Base-by-base conservation (phyloP, 495 filamentous ascomycete species). In the Cercophora newfieldiana region DNA sequence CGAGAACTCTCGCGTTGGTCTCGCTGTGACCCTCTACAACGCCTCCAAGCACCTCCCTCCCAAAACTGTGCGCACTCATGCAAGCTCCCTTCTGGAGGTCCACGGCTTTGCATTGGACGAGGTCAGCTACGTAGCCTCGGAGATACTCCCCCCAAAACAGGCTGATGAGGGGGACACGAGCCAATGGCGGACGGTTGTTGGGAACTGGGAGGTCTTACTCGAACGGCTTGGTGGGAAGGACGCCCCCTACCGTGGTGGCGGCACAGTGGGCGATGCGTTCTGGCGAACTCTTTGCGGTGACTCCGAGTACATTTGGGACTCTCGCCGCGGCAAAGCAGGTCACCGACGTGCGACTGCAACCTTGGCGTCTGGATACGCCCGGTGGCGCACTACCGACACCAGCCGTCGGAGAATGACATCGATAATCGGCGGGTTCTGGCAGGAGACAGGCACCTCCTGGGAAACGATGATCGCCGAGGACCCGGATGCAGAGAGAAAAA, bases 261-360 rank as follows among this genome's bases (percentile, higher is more conserved):
- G 66, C 18, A 64, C 50, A 2, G 44, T 69, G 29, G 26, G 57
- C 4, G 37, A 65, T 37, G 69, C 69, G 7, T 73, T 73, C 47
- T 73, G 71, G 71, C 48, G 66, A 7, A 71, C 69, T 8, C 22
- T 73, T 7, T 62, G 69, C n/a, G 71, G 66, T 10, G 63, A 73
- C 63, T 33, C 33, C n/a, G 63, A 66, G 30, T 69, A 53, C 54
- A 48, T 47, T 12, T 50, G 54, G 21, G 26, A 30, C 16, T n/a
- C 22, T 1, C 37, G 37, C 10, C 37, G 37, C 37, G 18, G 21
- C 24, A 30, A 49, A 1, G 53, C 56, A 7, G 54, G 57, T 22
- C 66, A 60, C 47, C 54, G 63, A 18, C 59, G 61, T 33, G 66
- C 71, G 1, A 64, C 29, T 7, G 37, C 21, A 21, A 24, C 22